Conservation (phyloP, 257 asterid species). For the Plantago major region DNA sequence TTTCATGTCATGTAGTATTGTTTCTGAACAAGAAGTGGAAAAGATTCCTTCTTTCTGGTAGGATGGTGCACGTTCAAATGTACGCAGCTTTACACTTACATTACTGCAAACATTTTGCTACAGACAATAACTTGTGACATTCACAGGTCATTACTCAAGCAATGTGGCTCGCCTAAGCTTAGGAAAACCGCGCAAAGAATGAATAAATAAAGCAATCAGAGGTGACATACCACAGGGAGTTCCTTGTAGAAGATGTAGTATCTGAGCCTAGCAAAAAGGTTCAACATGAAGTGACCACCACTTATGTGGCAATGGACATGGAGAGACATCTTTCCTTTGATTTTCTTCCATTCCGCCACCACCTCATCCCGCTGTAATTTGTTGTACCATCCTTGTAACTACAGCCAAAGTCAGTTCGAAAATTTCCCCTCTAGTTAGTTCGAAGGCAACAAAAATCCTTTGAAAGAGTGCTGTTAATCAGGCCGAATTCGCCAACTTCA, state of each 20-base stretch:
- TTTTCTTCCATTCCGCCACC: constrained; percentile 95
- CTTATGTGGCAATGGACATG: constrained; percentile 96
- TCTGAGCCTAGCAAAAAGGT: constrained; percentile 63
- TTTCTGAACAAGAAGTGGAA: too few relatives aligned
- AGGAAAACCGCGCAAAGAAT: neutral
- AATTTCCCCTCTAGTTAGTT: neutral
- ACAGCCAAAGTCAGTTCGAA: constrained; percentile 25
- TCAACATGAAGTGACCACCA: constrained; percentile 76
- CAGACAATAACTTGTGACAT: too few relatives aligned
- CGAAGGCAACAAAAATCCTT: neutral
- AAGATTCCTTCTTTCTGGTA: too few relatives aligned
- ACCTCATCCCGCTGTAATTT: constrained; percentile 90
- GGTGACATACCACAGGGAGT: constrained; percentile 74
- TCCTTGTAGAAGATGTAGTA: constrained; percentile 85
- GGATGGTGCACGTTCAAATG: too few relatives aligned
- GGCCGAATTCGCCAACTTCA: neutral
- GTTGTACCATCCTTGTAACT: constrained; percentile 97
- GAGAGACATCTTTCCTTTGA: constrained; percentile 78
- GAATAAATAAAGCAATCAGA: neutral
- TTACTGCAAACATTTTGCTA: too few relatives aligned
- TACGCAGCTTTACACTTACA: too few relatives aligned
- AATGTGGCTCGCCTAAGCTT: too few relatives aligned
- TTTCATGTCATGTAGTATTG: too few relatives aligned
- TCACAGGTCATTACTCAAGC: too few relatives aligned
- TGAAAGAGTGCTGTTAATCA: neutral